A percentile compares a stretch with the other conserved stretches of the same genome.
Conservation (phyloP, 768 basidiomycete genomes). For the Boletus patriciae region DNA sequence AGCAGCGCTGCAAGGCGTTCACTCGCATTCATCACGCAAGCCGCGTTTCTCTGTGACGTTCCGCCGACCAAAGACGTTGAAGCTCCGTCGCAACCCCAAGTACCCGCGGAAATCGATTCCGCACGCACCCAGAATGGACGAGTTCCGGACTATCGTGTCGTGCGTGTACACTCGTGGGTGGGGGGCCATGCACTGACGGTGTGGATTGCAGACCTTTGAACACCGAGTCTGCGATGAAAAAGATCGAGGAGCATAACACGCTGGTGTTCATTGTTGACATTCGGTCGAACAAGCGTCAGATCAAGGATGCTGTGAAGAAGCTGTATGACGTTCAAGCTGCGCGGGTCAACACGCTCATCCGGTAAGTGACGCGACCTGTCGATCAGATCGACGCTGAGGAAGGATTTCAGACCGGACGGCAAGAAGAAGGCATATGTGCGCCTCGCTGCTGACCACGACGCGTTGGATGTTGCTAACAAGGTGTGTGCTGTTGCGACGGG, state of each 20-base stretch:
- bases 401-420: constrained; percentile 78
- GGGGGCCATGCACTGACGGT: not conserved
- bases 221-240: constrained; percentile 99
- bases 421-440: constrained; percentile 99
- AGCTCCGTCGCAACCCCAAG: constrained; percentile 77
- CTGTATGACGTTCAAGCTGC: constrained; percentile 95
- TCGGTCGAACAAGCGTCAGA: constrained; percentile 96
- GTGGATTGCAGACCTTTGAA: constrained; percentile 66
- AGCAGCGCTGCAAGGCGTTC: constrained; percentile 87
- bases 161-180: constrained; percentile 39
- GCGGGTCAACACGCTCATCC: constrained; percentile 97
- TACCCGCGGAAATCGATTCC: constrained; percentile 96
- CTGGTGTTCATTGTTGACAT: constrained; percentile 97
- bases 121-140: constrained; percentile 93
- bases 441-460: constrained; percentile 93
- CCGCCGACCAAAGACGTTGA: constrained; percentile 94
- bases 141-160: constrained; percentile 92
- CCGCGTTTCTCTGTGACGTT: constrained; percentile 84
- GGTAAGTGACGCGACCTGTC: constrained; percentile 50
- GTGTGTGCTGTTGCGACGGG: constrained; percentile 38
- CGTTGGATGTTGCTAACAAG: constrained; percentile 97
- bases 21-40: constrained; percentile 77
- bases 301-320: constrained; percentile 99
- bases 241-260: constrained; percentile 99
- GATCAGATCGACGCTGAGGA: not conserved